Base-by-base conservation (phyloP, 208 protist genomes). In the Leishmania martiniquensis region DNA sequence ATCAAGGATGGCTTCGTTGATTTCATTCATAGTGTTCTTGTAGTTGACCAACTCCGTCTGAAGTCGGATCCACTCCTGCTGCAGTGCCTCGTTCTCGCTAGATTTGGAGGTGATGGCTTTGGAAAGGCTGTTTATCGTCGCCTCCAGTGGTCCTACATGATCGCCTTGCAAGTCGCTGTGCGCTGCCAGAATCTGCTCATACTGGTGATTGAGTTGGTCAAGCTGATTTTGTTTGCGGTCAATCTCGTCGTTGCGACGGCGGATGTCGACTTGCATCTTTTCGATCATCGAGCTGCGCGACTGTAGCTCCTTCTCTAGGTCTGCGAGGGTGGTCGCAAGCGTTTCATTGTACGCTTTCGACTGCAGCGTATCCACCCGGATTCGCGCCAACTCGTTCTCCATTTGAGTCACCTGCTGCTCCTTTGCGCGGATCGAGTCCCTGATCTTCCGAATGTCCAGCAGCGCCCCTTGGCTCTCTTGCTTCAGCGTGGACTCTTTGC, bases 181-280 rank as follows among this genome's bases (percentile, higher is more conserved):
- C 7, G 82, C 77, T 29, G 83, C 84, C 4, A 97, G 77, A 54
- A 98, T 83, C 63, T 94, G 84, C 73, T 98, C 97, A 76, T 98
- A 98, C 72, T 97, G 94, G 54, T 96, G 90, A 87, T 99, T 99
- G 49, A 99, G 93, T 77, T 97, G 87, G 79, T 99, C 98, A 34
- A 99, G 87, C 74, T 98, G 90, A 78, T 96, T 98, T 82, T 99
- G 98, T 87, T 99, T 99, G 65, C 95, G 89, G 79, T 99, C 97
- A 71, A 99, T 98, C 72, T 98, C 97, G 75, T 99, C 97, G 85
- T 99, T 93, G 32, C 94, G 88, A 66, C 96, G 92, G 45, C 97
- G 90, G 63, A 99, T 98, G 80, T 99, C 97, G n/a, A 91, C 67
- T 84, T 99, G 96, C 92, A 99, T 99, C 55, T 94, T 89, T 66